Conservation (phyloP, 2,329 filamentous ascomycete species). For the Colletotrichum sp. region DNA sequence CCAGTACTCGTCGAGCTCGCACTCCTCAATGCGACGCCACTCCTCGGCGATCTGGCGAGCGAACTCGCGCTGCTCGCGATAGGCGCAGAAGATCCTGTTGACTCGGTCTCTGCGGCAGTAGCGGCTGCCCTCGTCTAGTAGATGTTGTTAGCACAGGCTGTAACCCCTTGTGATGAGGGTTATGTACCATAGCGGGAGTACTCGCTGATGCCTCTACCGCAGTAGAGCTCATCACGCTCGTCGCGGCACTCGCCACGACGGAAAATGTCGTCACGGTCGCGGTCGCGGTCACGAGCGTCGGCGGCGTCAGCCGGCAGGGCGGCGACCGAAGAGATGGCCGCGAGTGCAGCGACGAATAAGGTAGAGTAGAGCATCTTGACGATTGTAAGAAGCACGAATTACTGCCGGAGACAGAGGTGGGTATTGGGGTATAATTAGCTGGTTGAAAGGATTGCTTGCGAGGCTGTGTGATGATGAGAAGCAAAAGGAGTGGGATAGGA, state of each 20-base stretch:
- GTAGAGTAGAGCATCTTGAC: constrained; percentile 10
- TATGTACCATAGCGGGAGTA: constrained; percentile 2
- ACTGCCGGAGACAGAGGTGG: neutral
- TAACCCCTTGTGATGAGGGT: too few species aligned
- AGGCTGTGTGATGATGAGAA: neutral
- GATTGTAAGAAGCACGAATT: neutral
- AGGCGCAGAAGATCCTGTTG: constrained; percentile 17
- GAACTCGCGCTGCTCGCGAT: constrained; percentile 9
- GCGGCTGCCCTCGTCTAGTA: neutral
- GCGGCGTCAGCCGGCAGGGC: constrained; percentile 5
- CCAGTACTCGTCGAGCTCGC: constrained; percentile 8
- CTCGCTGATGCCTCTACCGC: constrained; percentile 8
- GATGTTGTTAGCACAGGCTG: neutral
- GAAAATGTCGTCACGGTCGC: neutral
- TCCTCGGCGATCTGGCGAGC: neutral
- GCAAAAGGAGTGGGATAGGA: neutral
- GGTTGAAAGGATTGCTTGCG: constrained; percentile 5
- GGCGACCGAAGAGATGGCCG: constrained; percentile 5
- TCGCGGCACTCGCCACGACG: constrained; percentile 6
- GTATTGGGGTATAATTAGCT: constrained; percentile 2
- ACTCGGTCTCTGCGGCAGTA: neutral
- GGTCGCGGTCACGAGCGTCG: neutral
- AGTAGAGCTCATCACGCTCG: constrained; percentile 8
- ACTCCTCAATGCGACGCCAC: neutral
- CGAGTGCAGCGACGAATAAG: constrained; percentile 1